Evolutionary conservation across 208 protist genomes (phyloP).

Genomic region (Strigomonas galati): DNA sequence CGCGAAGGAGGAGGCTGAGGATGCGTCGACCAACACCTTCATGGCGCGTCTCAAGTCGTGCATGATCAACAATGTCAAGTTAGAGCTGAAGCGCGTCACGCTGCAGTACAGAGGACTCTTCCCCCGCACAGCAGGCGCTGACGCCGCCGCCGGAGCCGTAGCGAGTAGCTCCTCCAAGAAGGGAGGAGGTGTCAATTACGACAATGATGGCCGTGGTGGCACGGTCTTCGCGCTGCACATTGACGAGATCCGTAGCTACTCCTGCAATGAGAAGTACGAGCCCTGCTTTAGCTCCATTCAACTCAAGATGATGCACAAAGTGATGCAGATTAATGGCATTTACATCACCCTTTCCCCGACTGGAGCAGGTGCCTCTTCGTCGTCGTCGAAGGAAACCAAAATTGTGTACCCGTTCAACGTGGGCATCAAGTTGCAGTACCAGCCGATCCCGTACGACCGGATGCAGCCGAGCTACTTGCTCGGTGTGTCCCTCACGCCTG

Average conservation of each 20-base stretch:
- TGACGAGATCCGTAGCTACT: slow-evolving; percentile 36
- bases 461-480: slow-evolving; percentile 25
- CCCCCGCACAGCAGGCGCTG: background rate
- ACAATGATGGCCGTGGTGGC: background rate
- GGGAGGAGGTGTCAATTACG: background rate
- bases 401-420: slow-evolving; percentile 26
- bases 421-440: slow-evolving; percentile 35
- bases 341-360: slow-evolving; percentile 18
- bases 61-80: slow-evolving; percentile 77
- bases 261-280: slow-evolving; percentile 55
- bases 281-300: slow-evolving; percentile 37
- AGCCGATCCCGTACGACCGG: slow-evolving; percentile 35
- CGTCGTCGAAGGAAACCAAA: background rate
- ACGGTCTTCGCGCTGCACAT: slow-evolving; percentile 31
- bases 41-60: slow-evolving; percentile 63
- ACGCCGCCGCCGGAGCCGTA: background rate
- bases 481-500: slow-evolving; percentile 18
- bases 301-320: slow-evolving; percentile 47
- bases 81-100: slow-evolving; percentile 48
- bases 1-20: slow-evolving; percentile 4
- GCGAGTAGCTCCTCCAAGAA: background rate
- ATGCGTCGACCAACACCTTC: slow-evolving; percentile 48
- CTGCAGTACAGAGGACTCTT: slow-evolving; percentile 41
- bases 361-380: background rate
- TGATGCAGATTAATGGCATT: slow-evolving; percentile 45